A percentile compares a stretch with the other conserved stretches of the same genome.
phyloP scores from a whole-genome alignment of 345 rosid species.

The Tarenaya hassleriana region DNA sequence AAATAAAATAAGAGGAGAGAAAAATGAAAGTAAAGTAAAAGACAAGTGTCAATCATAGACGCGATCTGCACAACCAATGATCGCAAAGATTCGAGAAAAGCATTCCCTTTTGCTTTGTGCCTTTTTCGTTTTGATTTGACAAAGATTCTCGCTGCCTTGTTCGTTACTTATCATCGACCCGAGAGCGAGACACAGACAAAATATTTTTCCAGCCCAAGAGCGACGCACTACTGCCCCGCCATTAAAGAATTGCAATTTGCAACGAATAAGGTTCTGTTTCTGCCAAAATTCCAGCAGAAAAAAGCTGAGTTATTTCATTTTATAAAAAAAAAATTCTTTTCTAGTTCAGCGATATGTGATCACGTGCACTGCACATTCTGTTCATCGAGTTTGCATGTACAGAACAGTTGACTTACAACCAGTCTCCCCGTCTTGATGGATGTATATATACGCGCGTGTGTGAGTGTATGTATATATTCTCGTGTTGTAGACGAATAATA shows the following conservation, averaged over 20 bases:
- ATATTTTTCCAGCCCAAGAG: no score
- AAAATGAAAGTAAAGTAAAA: slow-evolving; percentile 21
- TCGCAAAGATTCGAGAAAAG: slow-evolving; percentile 22
- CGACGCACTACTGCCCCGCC: no score
- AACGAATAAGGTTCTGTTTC: no score
- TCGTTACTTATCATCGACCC: slow-evolving; percentile 13
- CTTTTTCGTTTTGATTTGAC: slow-evolving; percentile 26
- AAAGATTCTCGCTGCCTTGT: slow-evolving; percentile 23
- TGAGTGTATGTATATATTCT: slow-evolving; percentile 9
- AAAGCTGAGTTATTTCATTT: no score
- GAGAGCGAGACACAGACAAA: no score
- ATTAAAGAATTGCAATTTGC: no score
- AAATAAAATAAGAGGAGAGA: slow-evolving; percentile 12
- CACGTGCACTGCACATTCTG: no score
- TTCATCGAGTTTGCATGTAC: not conserved
- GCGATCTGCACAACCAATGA: slow-evolving; percentile 27
- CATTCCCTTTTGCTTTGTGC: slow-evolving; percentile 18
- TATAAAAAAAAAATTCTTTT: no score
- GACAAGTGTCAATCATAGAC: slow-evolving; percentile 30
- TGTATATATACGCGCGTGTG: no score
- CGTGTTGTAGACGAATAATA: slow-evolving; percentile 22
- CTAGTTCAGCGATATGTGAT: no score
- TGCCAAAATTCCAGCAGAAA: no score
- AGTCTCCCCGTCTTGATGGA: no score
- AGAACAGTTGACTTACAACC: not conserved